Evolutionary conservation across 2,329 filamentous ascomycete species (phyloP).

Genomic region (Aschersonia sp.): DNA sequence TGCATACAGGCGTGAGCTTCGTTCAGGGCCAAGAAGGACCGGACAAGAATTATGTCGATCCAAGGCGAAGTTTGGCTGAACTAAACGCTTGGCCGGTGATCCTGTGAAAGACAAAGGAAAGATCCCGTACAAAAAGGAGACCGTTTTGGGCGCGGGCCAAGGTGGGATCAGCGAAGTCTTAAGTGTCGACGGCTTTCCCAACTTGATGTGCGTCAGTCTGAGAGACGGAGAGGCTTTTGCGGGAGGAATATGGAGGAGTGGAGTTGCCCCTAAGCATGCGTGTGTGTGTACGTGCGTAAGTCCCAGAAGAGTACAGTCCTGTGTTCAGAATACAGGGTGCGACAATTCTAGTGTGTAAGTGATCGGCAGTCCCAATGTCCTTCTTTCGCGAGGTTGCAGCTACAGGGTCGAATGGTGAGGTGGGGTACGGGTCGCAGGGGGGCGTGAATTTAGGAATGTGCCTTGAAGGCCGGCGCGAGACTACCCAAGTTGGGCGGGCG

Average conservation of each 20-base stretch:
- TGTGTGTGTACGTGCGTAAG: slow-evolving; percentile 22
- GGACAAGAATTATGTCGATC: slow-evolving; percentile 11
- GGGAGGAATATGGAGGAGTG: slow-evolving; percentile 17
- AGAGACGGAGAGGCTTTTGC: slow-evolving; percentile 21
- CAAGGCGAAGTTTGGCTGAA: too few relatives aligned
- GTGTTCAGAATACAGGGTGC: slow-evolving; percentile 2
- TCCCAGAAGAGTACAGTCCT: slow-evolving; percentile 22
- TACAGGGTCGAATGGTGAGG: slow-evolving; percentile 29
- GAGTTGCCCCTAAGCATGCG: slow-evolving; percentile 14
- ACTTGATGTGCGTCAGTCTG: slow-evolving; percentile 26
- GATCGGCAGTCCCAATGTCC: slow-evolving; percentile 41
- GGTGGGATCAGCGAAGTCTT: slow-evolving; percentile 46
- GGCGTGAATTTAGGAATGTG: slow-evolving; percentile 9
- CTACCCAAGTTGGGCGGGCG: slow-evolving; percentile 9
- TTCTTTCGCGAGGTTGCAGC: slow-evolving; percentile 29
- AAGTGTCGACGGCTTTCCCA: slow-evolving; percentile 29
- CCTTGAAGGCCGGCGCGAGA: slow-evolving; percentile 9
- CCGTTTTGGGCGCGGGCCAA: slow-evolving; percentile 15
- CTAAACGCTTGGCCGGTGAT: too few relatives aligned
- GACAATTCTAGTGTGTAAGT: slow-evolving; percentile 17
- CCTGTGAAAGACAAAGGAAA: too few relatives aligned
- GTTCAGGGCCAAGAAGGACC: slow-evolving; percentile 23
- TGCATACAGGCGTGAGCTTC: too few relatives aligned
- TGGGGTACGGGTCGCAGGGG: slow-evolving; percentile 22
- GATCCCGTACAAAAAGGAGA: slow-evolving; percentile 3